These are phyloP conservation scores for slime mould (Dictyostelium discoideum) DNA, from an alignment of 78 protist genomes.

Conservation along the genomic window DNA sequence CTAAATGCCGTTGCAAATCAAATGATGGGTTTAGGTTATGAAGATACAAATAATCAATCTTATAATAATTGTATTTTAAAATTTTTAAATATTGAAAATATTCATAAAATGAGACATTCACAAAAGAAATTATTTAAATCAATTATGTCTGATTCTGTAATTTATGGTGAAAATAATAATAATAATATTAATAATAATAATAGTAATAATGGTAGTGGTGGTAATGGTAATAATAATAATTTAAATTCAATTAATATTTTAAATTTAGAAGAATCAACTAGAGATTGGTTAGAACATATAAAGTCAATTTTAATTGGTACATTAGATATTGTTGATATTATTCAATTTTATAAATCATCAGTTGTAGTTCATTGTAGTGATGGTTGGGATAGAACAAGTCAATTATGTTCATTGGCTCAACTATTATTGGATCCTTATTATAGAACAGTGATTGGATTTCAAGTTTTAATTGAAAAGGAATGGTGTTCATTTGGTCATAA, in stretches of 20 bases:
- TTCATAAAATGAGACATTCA: constrained; percentile 89
- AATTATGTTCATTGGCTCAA: constrained; percentile 83
- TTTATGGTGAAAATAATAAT: background rate
- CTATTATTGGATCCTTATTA: constrained; percentile 91
- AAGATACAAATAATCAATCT: background rate
- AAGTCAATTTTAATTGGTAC: constrained; percentile 51
- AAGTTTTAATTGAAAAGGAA: constrained; percentile 91
- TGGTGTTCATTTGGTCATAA: constrained; percentile 90
- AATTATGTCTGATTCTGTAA: constrained; percentile 5
- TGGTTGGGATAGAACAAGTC: constrained; percentile 98
- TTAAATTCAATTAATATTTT: background rate
- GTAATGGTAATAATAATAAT: background rate
- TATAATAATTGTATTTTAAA: constrained; percentile 81
- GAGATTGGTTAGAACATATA: constrained; percentile 73
- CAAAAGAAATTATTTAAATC: constrained; percentile 73
- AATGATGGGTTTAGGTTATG: constrained; percentile 86
- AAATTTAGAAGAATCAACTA: constrained; percentile 15
- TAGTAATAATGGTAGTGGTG: background rate
- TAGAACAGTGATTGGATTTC: constrained; percentile 94
- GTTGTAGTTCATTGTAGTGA: constrained; percentile 96
- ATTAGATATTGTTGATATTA: constrained; percentile 42
- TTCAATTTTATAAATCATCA: constrained; percentile 16
- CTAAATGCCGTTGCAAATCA: constrained; percentile 90
- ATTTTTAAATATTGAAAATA: constrained; percentile 91
- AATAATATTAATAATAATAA: background rate